Evolutionary conservation across 1,284 basidiomycete species (phyloP).

Genomic region (Cystobasidium sp.): DNA sequence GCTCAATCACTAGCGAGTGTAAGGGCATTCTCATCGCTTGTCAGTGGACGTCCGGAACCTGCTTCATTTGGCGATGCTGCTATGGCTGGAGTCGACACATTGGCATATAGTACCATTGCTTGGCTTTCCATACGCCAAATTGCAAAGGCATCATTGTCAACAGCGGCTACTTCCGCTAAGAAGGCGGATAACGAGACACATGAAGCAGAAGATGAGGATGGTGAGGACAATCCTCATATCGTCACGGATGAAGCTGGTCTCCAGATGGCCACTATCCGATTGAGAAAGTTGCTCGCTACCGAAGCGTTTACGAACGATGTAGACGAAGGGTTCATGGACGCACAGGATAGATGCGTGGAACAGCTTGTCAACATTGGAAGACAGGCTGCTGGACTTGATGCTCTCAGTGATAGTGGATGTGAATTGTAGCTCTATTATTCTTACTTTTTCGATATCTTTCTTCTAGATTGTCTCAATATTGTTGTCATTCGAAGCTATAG

Average conservation of each 20-base stretch:
- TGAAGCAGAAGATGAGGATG: background rate
- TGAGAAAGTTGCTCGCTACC: slow-evolving; percentile 24
- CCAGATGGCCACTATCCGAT: slow-evolving; percentile 19
- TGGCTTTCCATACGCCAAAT: slow-evolving; percentile 27
- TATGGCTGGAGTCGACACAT: background rate
- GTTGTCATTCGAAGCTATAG: no score
- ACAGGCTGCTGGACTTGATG: slow-evolving; percentile 38
- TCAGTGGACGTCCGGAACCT: slow-evolving; percentile 10
- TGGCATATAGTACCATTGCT: slow-evolving; percentile 30
- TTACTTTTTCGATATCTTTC: background rate
- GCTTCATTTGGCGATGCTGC: background rate
- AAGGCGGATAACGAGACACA: background rate
- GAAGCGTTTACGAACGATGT: slow-evolving; percentile 10
- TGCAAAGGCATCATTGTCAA: background rate
- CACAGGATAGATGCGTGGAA: slow-evolving; percentile 39
- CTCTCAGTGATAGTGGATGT: slow-evolving; percentile 39
- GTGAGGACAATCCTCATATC: background rate
- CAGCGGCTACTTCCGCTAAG: background rate
- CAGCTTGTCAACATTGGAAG: slow-evolving; percentile 25
- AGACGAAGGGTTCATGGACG: slow-evolving; percentile 26
- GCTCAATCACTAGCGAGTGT: slow-evolving; percentile 4
- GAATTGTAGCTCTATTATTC: slow-evolving; percentile 17
- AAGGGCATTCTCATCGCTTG: slow-evolving; percentile 16
- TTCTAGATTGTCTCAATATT: background rate
- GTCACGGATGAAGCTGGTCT: slow-evolving; percentile 11